A percentile compares a stretch with the other conserved stretches of the same genome.
phyloP scores from a whole-genome alignment of 305 asterid genomes.

The Fraxinus floribunda region DNA sequence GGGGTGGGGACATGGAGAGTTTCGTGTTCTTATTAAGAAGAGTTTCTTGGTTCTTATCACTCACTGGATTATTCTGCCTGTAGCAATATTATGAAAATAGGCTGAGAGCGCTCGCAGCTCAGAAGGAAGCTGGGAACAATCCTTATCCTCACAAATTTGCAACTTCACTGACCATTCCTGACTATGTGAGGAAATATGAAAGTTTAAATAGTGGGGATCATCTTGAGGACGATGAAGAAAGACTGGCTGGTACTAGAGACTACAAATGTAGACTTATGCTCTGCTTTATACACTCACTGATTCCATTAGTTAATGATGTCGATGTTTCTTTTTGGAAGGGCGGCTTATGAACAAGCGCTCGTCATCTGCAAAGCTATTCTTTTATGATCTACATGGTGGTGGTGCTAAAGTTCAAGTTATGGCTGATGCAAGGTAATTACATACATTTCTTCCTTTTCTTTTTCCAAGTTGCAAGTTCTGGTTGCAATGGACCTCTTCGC shows the following conservation, averaged over 20 bases:
- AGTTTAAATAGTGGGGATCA: constrained; percentile 57
- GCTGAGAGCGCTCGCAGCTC: constrained; percentile 54
- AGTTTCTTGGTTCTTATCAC: neutral
- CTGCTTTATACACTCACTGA: neutral
- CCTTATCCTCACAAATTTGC: constrained; percentile 81
- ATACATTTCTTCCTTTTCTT: neutral
- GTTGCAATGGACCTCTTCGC: neutral
- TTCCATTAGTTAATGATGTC: constrained; percentile 9
- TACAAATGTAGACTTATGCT: neutral
- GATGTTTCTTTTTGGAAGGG: constrained; percentile 40
- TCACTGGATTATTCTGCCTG: constrained; percentile 18
- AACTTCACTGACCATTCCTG: constrained; percentile 46
- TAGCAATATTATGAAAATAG: constrained; percentile 86
- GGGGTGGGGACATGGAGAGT: neutral
- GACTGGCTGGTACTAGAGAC: constrained; percentile 58
- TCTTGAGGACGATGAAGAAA: constrained; percentile 63
- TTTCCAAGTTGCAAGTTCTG: neutral
- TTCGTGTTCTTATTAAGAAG: neutral
- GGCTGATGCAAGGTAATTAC: constrained; percentile 72
- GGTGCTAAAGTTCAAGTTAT: constrained; percentile 88
- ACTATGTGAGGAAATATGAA: constrained; percentile 53
- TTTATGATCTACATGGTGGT: constrained; percentile 74
- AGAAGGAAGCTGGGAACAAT: constrained; percentile 59
- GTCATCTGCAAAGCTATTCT: constrained; percentile 64
- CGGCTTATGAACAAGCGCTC: constrained; percentile 73